Evolutionary conservation across 495 filamentous ascomycete species (phyloP).

Genomic region (Xylaria bambusicola): DNA sequence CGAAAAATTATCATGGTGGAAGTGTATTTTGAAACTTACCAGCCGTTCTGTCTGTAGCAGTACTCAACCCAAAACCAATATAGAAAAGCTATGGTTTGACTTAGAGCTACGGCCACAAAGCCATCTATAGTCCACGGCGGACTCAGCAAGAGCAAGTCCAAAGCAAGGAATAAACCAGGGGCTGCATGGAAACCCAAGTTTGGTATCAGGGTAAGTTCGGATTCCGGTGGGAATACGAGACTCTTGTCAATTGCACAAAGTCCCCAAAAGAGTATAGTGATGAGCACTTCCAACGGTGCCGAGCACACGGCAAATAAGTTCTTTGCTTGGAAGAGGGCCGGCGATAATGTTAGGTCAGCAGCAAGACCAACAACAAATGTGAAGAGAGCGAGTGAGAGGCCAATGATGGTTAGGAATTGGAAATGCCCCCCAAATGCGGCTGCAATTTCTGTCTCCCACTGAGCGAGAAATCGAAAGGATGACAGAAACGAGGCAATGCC

Average conservation of each 20-base stretch:
- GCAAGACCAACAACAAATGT: conserved; percentile 72
- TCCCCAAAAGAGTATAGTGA: conserved; percentile 85
- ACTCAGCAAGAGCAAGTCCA: conserved; percentile 73
- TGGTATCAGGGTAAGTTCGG: conserved; percentile 45
- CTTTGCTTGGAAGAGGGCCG: conserved; percentile 68
- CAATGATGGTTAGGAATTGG: conserved; percentile 84
- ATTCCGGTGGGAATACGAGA: conserved; percentile 50
- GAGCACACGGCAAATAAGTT: conserved; percentile 72
- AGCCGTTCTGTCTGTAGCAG: conserved; percentile 75
- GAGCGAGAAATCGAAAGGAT: conserved; percentile 62
- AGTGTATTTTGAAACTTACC: conserved; percentile 45
- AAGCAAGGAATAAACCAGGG: conserved; percentile 68
- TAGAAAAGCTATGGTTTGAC: conserved; percentile 62
- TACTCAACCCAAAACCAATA: conserved; percentile 92
- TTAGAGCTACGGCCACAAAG: conserved; percentile 62
- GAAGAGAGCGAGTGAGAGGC: conserved; percentile 65
- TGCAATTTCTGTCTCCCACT: conserved; percentile 53
- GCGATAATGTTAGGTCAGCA: conserved; percentile 71
- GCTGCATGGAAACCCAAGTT: conserved; percentile 82
- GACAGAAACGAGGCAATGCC: conserved; percentile 70
- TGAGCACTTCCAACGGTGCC: conserved; percentile 77
- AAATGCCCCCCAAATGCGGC: conserved; percentile 79
- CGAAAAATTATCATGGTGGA: neutral
- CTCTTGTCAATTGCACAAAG: conserved; percentile 66
- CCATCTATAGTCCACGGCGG: conserved; percentile 77